Conservation (phyloP, 257 asterid species). For the Mitragyna speciosa region DNA sequence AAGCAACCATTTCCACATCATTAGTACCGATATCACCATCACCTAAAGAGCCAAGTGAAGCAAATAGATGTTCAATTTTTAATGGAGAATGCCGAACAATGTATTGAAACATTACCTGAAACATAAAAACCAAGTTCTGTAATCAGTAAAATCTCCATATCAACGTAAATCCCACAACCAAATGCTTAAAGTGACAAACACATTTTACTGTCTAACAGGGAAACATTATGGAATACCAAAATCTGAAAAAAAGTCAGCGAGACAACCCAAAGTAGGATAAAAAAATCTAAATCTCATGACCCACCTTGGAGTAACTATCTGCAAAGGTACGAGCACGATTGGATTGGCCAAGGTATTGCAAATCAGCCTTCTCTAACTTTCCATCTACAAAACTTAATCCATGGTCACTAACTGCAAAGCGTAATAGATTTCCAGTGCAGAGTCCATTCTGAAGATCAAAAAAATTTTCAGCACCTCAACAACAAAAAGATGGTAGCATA, state of each 20-base stretch:
- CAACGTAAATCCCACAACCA: neutral
- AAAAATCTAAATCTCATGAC: constrained; percentile 2
- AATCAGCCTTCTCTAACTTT: constrained; percentile 75
- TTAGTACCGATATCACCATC: constrained; percentile 32
- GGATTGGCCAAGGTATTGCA: constrained; percentile 70
- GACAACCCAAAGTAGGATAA: neutral
- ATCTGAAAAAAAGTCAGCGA: neutral
- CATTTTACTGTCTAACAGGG: neutral
- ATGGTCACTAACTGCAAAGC: constrained; percentile 61
- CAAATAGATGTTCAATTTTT: constrained; percentile 65
- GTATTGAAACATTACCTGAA: constrained; percentile 84
- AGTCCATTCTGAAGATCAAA: constrained; percentile 61
- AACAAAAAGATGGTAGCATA: neutral
- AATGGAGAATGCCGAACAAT: constrained; percentile 77
- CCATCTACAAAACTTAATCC: constrained; percentile 67
- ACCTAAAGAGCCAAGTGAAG: constrained; percentile 40
- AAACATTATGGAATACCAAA: neutral
- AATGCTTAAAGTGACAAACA: neutral
- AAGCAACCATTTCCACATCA: constrained; percentile 73
- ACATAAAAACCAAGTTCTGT: constrained; percentile 18
- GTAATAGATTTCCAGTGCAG: constrained; percentile 57
- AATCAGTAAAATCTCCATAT: neutral
- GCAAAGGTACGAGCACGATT: constrained; percentile 87
- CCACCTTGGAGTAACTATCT: constrained; percentile 92
- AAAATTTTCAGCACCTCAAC: constrained; percentile 9